phyloP scores from a whole-genome alignment of 2,329 filamentous ascomycete genomes.

The Sclerotinia sclerotiorum region DNA sequence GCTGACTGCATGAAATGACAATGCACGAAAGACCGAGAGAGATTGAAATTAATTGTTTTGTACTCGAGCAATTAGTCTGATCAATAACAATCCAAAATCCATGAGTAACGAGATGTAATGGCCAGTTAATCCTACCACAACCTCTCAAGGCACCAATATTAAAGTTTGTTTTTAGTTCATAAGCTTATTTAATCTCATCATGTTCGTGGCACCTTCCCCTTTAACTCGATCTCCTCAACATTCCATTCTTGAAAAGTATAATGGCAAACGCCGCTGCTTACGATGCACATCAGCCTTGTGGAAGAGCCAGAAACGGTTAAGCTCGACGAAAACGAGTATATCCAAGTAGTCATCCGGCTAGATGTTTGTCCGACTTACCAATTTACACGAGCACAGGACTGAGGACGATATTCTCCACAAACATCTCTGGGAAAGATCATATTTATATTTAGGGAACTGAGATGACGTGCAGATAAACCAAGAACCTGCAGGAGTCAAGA shows the following conservation, averaged over 20 bases:
- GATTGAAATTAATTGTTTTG: neutral
- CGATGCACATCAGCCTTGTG: constrained; percentile 30
- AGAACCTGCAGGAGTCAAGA: neutral
- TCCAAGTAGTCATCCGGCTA: neutral
- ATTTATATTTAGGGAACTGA: neutral
- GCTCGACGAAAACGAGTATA: neutral
- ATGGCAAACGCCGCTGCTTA: constrained; percentile 6
- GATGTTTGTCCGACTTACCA: constrained; percentile 13
- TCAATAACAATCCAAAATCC: neutral
- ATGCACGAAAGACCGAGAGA: neutral
- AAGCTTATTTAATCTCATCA: neutral
- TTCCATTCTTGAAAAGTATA: constrained; percentile 13
- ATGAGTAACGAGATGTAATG: neutral
- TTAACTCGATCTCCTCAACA: neutral
- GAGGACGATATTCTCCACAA: neutral
- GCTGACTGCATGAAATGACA: neutral
- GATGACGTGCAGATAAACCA: constrained; percentile 9
- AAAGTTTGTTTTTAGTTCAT: neutral
- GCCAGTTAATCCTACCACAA: neutral
- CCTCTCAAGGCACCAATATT: constrained; percentile 16
- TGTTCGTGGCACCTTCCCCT: neutral
- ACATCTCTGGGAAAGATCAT: neutral
- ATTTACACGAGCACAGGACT: neutral
- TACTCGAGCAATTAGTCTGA: too few relatives aligned
- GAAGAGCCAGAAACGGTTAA: constrained; percentile 24